Evolutionary conservation across 2,329 filamentous ascomycete genomes (phyloP), one percentile per base, ranked within the genome.

Genomic region (Talaromyces sp.): DNA sequence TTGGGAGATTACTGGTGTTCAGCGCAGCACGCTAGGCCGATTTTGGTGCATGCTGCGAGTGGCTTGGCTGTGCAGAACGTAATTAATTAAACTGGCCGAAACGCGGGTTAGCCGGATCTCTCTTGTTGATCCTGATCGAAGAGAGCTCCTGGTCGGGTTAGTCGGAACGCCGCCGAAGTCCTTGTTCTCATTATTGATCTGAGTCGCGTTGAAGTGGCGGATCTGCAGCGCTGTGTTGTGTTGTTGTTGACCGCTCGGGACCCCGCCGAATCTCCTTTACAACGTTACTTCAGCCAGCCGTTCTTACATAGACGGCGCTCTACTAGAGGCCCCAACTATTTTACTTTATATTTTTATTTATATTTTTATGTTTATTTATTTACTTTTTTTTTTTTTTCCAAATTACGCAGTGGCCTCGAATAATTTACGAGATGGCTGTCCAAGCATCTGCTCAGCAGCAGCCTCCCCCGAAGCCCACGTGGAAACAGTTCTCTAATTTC

Each of bases 401-500:
- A 35, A 6, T 35, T 35, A 1, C 17, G 17, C 13, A 14, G 32
- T 7, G 17, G 5, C 2, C 32, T 17, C 1, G 35, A 38, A 38
- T 38, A 9, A n/a, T 8, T 38, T 6, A 21, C 43, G 19, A 46
- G 13, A 46, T 57, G 41, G 24, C 27, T 24, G 26, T 51, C 35
- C 24, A 31, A 27, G 4, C 7, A 27, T 43, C 21, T 27, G 10
- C 21, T 56, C 29, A 56, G 46, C 49, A 35, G 29, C 51, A 49
- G 9, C 27, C 46, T 14, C 38, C 49, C 6, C 14, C 56, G 9
- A 56, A 56, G 4, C 58, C 58, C n/a, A n/a, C 41, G 14, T 63
- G 58, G 50, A 60, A 65, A 50, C 68, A 74, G 61, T 67, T 75
- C 27, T 66, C 67, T 57, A 69, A 68, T 31, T 76, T 75, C 63